phyloP scores from a whole-genome alignment of 75 land plant genomes.

The Selaginella moellendorffii region DNA sequence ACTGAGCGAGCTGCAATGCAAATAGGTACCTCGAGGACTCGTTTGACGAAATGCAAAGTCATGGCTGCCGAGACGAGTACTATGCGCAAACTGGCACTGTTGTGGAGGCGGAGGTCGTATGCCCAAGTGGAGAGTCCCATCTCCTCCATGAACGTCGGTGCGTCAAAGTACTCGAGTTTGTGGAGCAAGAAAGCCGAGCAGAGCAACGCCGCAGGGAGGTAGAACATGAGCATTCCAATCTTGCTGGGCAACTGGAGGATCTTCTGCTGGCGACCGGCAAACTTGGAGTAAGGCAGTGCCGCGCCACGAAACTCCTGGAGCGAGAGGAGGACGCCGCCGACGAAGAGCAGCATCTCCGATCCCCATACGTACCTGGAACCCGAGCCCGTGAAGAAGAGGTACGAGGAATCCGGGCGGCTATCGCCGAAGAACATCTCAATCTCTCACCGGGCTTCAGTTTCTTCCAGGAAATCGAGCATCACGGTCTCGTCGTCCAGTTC shows the following conservation, averaged over 20 bases:
- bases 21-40: constrained; percentile 37
- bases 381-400: background rate
- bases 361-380: background rate
- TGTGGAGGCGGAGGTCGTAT: background rate
- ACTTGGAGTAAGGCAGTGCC: background rate
- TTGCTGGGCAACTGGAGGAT: background rate
- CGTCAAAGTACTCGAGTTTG: background rate
- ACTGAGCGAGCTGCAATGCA: too few species aligned
- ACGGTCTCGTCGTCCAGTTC: too few species aligned
- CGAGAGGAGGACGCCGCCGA: background rate
- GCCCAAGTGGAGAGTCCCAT: background rate
- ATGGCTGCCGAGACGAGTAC: constrained; percentile 24
- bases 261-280: background rate
- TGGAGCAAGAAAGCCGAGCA: background rate
- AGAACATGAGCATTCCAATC: background rate
- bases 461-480: too few species aligned
- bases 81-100: background rate
- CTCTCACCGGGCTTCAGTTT: too few species aligned
- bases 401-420: background rate
- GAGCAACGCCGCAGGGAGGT: background rate
- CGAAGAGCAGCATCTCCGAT: background rate
- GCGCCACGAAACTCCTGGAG: background rate
- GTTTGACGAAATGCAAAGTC: constrained; percentile 43
- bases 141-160: background rate
- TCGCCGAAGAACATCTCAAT: background rate